Evolutionary conservation across 495 filamentous ascomycete genomes (phyloP), one percentile per base, ranked within the genome.

Genomic region (Xylaria cubensis): DNA sequence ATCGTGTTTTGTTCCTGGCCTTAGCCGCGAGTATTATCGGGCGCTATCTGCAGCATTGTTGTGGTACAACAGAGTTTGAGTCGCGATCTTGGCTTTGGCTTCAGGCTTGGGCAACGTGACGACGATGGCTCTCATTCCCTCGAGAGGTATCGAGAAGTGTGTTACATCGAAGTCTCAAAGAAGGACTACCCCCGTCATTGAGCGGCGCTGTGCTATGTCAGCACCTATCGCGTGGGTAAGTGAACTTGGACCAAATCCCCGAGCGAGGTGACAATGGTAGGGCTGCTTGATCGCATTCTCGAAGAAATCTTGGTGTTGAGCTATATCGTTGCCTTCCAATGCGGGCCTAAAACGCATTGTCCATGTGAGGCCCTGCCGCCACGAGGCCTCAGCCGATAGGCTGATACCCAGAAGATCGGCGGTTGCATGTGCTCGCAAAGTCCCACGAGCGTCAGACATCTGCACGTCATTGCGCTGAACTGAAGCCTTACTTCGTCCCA

Each of bases 301-400:
- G 29, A 36, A 19, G 21, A 67, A 21, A 56, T 36, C 50, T 67
- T 42, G 34, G 64, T 42, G 64, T 41, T 67, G 65, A 67, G 50
- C 50, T 67, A 13, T n/a, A 29, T 8, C n/a, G n/a, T 42, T 56
- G 42, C 65, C 26, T 67, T 56, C 50, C 64, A 41, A n/a, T 48
- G 34, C 50, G 34, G 50, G 50, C 15, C 26, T 51, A 50, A 19
- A 29, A 29, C 13, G 44, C 29, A 36, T 50, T 21, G 34, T 9
- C 59, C 67, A 69, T 48, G 53, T 61, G 67, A 46, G 66, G 17
- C 34, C 24, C 29, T 46, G 5, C 34, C 39, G 65, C 65, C 65
- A 67, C 65, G 65, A 67, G 65, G 65, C 50, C 19, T 69, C 17
- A 48, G 17, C 21, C 67, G 51, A 69, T 69, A 59, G 53, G 67